Percentiles rank a stretch among this genome's conserved stretches.
phyloP scores from a whole-genome alignment of 352 stramenopile genomes.

The Globisporangium uncinulatum region DNA sequence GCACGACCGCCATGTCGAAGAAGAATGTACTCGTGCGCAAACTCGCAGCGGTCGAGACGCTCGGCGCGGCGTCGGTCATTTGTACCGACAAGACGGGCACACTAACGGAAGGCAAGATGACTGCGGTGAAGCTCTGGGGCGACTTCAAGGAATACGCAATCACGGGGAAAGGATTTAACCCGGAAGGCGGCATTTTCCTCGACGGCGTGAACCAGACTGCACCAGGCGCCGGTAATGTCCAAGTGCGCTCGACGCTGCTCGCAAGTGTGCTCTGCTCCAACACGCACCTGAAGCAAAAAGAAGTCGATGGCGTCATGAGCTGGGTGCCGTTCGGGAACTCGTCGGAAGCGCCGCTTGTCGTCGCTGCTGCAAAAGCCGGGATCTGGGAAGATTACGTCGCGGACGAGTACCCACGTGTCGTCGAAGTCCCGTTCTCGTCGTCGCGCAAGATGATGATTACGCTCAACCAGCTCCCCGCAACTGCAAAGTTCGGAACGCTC shows the following conservation, averaged over 20 bases:
- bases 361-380: conserved; percentile 62
- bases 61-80: conserved; percentile 90
- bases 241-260: conserved; percentile 53
- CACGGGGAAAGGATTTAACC: conserved; percentile 57
- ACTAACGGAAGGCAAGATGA: conserved; percentile 88
- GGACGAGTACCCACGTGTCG: conserved; percentile 59
- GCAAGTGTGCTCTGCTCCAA: conserved; percentile 70
- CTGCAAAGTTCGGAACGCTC: conserved; percentile 37
- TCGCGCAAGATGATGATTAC: conserved; percentile 94
- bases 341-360: conserved; percentile 63
- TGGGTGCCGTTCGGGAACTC: conserved; percentile 67
- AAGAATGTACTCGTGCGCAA: conserved; percentile 85
- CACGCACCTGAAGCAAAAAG: conserved; percentile 59
- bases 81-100: conserved; percentile 95
- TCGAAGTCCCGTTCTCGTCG: conserved; percentile 93
- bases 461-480: conserved; percentile 39
- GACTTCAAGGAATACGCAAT: conserved; percentile 67
- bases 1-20: conserved; percentile 67
- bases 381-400: conserved; percentile 53
- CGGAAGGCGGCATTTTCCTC: conserved; percentile 44
- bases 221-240: conserved; percentile 33
- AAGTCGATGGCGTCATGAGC: conserved; percentile 34
- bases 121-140: conserved; percentile 67
- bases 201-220: conserved; percentile 35
- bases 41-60: conserved; percentile 73